Conservation (phyloP, 2,329 filamentous ascomycete genomes). For the Calycina herbarum region DNA sequence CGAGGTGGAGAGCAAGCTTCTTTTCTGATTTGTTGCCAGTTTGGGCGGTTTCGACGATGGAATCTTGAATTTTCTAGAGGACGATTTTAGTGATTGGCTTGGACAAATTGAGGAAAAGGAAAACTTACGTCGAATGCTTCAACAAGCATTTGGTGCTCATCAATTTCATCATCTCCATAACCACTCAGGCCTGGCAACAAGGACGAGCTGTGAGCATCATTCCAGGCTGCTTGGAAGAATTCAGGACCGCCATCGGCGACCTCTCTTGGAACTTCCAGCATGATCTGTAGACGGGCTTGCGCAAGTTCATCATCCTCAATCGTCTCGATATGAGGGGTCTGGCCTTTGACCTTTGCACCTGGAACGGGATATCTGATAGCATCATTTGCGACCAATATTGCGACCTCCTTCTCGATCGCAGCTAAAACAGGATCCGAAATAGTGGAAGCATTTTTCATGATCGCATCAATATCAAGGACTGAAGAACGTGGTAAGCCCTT, state of each 20-base stretch:
- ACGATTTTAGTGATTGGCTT: constrained; percentile 22
- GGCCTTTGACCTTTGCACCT: constrained; percentile 63
- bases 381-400: constrained; percentile 79
- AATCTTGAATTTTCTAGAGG: constrained; percentile 65
- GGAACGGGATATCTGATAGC: constrained; percentile 72
- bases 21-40: constrained; percentile 87
- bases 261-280: constrained; percentile 46
- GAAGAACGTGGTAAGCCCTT: constrained; percentile 75
- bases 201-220: constrained; percentile 52
- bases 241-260: constrained; percentile 51
- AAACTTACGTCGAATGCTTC: constrained; percentile 70
- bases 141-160: constrained; percentile 36
- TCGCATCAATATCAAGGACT: constrained; percentile 66
- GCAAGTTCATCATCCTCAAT: constrained; percentile 73
- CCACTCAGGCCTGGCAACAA: constrained; percentile 75
- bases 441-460: constrained; percentile 63
- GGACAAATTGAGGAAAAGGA: constrained; percentile 6
- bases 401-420: constrained; percentile 75
- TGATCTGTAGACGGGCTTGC: constrained; percentile 73
- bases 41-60: constrained; percentile 72
- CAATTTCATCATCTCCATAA: constrained; percentile 70
- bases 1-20: constrained; percentile 83
- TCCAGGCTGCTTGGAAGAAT: constrained; percentile 55
- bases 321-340: constrained; percentile 56
- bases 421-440: constrained; percentile 64